A percentile compares a stretch with the other conserved stretches of the same genome.
Evolutionary conservation across 352 stramenopile species (phyloP).

Genomic region (Blastocystis sp.): DNA sequence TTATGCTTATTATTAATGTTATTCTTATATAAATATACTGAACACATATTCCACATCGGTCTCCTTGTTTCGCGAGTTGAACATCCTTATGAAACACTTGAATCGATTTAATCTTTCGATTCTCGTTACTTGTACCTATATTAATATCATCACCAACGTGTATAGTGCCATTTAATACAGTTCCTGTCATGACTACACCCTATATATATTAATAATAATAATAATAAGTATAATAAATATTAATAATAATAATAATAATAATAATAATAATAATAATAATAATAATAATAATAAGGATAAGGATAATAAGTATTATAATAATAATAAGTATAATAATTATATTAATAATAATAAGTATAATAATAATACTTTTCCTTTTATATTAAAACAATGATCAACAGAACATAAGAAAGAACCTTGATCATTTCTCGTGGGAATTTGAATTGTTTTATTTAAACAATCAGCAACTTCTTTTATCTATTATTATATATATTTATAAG

Average conservation of each 20-base stretch:
- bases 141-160: slow-evolving; percentile 72
- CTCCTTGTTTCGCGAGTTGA: slow-evolving; percentile 57
- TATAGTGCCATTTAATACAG: slow-evolving; percentile 62
- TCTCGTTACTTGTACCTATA: slow-evolving; percentile 57
- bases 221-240: slow-evolving; percentile 84
- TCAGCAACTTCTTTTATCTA: too few species aligned
- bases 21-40: slow-evolving; percentile 21
- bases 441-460: too few species aligned
- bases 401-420: too few species aligned
- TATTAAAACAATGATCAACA: too few species aligned
- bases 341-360: slow-evolving; percentile 7
- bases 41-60: slow-evolving; percentile 82
- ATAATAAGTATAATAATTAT: slow-evolving; percentile 1
- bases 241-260: slow-evolving; percentile 45
- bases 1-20: too few species aligned
- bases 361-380: too few species aligned
- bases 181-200: slow-evolving; percentile 88
- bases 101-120: slow-evolving; percentile 83
- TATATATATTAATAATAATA: slow-evolving; percentile 82
- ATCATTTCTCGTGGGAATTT: too few species aligned
- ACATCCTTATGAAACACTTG: slow-evolving; percentile 85
- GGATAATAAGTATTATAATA: not conserved
- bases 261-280: slow-evolving; percentile 44
- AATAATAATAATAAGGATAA: slow-evolving; percentile 41
- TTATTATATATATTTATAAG: too few species aligned